phyloP scores from a whole-genome alignment of 306 rosid species.

The Ormosia semicastrata region DNA sequence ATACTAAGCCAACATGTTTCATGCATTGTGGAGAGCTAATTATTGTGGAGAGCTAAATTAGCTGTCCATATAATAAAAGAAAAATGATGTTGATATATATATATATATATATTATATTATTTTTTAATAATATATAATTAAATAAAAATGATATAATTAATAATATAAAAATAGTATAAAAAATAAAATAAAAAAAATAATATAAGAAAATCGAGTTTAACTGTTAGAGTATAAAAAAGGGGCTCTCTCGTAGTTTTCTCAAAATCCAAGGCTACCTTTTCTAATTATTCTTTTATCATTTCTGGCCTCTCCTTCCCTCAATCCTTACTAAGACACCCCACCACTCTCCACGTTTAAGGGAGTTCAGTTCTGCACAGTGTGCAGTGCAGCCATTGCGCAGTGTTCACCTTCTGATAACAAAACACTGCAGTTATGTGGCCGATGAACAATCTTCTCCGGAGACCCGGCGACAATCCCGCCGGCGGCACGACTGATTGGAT shows the following conservation, averaged over 20 bases:
- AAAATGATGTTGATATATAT: too few species aligned
- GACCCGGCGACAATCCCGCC: constrained; percentile 25
- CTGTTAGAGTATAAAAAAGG: too few species aligned
- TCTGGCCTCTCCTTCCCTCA: background rate
- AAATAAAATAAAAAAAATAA: too few species aligned
- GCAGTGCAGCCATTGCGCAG: too few species aligned
- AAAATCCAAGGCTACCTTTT: background rate
- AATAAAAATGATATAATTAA: too few species aligned
- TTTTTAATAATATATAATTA: too few species aligned
- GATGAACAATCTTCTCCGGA: constrained; percentile 38
- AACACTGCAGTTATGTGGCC: constrained; percentile 45
- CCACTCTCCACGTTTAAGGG: background rate
- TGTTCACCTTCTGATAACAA: too few species aligned
- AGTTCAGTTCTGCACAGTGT: background rate
- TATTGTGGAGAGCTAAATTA: too few species aligned
- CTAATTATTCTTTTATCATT: background rate
- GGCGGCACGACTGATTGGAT: constrained; percentile 49
- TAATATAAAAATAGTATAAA: too few species aligned
- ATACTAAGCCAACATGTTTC: background rate
- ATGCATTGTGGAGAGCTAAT: background rate
- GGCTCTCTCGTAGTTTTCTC: background rate
- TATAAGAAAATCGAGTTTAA: too few species aligned
- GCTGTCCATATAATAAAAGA: background rate
- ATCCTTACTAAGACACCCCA: background rate
- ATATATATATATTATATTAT: too few species aligned